These are phyloP conservation scores for Trametes elegans DNA, from an alignment of 768 basidiomycete genomes.

Conservation along the genomic window DNA sequence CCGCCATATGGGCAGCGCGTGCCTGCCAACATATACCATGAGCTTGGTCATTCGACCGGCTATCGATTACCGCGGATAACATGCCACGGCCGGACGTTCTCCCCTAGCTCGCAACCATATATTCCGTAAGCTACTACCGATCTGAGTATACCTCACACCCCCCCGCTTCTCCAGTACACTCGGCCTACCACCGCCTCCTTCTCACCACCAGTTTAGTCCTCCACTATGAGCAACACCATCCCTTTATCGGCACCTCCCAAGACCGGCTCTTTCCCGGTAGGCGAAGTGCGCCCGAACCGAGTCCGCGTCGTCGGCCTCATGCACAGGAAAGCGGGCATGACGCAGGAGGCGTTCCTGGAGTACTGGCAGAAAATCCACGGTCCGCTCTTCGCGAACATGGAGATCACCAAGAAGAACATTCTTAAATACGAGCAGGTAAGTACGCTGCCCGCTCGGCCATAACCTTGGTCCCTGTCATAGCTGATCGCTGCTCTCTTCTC, in stretches of 20 bases:
- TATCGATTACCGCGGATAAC: too few species aligned
- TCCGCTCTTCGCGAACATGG: slow-evolving; percentile 7
- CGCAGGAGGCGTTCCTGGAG: slow-evolving; percentile 9
- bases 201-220: not conserved
- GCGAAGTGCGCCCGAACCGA: not conserved
- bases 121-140: too few species aligned
- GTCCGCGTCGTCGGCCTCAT: slow-evolving; percentile 4
- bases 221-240: not conserved
- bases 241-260: not conserved
- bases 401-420: slow-evolving; percentile 14
- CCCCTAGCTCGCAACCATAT: too few species aligned
- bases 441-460: too few species aligned
- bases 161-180: too few species aligned
- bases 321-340: slow-evolving; percentile 5
- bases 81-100: too few species aligned
- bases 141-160: too few species aligned
- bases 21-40: too few species aligned
- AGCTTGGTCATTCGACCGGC: too few species aligned
- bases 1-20: too few species aligned
- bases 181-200: not conserved
- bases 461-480: too few species aligned
- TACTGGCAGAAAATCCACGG: slow-evolving; percentile 12
- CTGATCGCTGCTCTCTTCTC: too few species aligned
- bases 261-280: not conserved
- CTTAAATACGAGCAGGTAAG: slow-evolving; percentile 12